phyloP scores from a whole-genome alignment of 805 yeast genomes.

The Hanseniaspora jakobsenii region DNA sequence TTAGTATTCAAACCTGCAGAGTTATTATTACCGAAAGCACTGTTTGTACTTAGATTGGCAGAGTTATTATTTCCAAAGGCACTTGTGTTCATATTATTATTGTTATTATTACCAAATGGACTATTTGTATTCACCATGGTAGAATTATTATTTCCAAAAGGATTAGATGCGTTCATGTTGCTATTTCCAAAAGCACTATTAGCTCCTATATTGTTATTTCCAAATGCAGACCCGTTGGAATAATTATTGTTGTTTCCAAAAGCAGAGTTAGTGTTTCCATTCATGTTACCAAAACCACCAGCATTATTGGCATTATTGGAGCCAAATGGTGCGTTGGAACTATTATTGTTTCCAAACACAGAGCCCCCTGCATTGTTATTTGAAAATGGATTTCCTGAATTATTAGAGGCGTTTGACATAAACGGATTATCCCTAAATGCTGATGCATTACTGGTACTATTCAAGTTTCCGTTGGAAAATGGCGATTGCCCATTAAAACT shows the following conservation, averaged over 20 bases:
- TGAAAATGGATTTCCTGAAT: conserved; percentile 20
- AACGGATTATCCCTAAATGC: conserved; percentile 17
- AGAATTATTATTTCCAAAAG: conserved; percentile 6
- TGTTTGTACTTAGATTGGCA: not conserved
- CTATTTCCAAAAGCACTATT: conserved; percentile 15
- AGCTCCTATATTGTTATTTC: not conserved
- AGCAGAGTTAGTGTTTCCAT: conserved; percentile 12
- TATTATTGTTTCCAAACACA: not conserved
- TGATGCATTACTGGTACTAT: conserved; percentile 16
- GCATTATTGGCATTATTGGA: conserved; percentile 14
- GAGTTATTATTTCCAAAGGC: not conserved
- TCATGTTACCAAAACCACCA: conserved; percentile 15
- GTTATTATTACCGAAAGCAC: no score
- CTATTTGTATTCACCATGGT: not conserved
- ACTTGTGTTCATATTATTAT: not conserved
- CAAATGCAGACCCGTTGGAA: conserved; percentile 16
- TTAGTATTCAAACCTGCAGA: no score
- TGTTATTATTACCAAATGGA: conserved; percentile 12
- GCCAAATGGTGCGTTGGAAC: conserved; percentile 19
- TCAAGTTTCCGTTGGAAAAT: conserved; percentile 16
- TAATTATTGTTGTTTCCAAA: conserved; percentile 6
- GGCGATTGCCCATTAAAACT: conserved; percentile 19
- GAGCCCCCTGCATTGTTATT: not conserved
- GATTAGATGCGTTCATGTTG: not conserved
- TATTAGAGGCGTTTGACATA: conserved; percentile 10